Evolutionary conservation across 805 yeast genomes (phyloP).

Genomic region (Tetrapisispora nanseiensis): DNA sequence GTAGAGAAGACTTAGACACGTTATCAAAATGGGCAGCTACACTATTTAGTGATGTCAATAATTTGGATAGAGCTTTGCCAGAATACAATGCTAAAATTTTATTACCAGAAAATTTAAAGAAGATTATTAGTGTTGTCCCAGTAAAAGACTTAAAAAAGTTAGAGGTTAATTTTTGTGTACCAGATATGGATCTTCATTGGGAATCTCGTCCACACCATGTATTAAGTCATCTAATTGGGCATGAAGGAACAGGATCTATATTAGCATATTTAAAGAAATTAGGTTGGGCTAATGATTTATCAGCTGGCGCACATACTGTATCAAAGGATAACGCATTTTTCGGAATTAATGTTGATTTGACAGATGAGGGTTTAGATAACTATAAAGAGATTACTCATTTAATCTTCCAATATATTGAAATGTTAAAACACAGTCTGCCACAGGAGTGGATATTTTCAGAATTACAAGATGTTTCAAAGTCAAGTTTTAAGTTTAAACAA

Average conservation of each 20-base stretch:
- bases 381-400: constrained; percentile 51
- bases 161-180: constrained; percentile 60
- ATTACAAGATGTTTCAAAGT: constrained; percentile 52
- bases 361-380: constrained; percentile 57
- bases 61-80: constrained; percentile 24
- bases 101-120: constrained; percentile 39
- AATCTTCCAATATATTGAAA: constrained; percentile 62
- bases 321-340: constrained; percentile 62
- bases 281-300: constrained; percentile 73
- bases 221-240: constrained; percentile 78
- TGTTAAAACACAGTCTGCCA: constrained; percentile 50
- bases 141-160: constrained; percentile 69
- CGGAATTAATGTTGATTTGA: constrained; percentile 62
- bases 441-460: constrained; percentile 78
- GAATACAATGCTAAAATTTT: constrained; percentile 40
- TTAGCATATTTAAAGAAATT: constrained; percentile 55
- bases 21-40: constrained; percentile 62
- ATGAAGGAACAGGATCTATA: constrained; percentile 83
- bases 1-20: constrained; percentile 67
- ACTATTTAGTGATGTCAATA: constrained; percentile 48
- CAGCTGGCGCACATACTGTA: constrained; percentile 60
- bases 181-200: constrained; percentile 66
- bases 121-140: constrained; percentile 59
- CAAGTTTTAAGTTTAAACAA: constrained; percentile 72
- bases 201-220: constrained; percentile 60